Base-by-base conservation (phyloP, 2,329 filamentous ascomycete genomes). In the Colletotrichum camelliae region DNA sequence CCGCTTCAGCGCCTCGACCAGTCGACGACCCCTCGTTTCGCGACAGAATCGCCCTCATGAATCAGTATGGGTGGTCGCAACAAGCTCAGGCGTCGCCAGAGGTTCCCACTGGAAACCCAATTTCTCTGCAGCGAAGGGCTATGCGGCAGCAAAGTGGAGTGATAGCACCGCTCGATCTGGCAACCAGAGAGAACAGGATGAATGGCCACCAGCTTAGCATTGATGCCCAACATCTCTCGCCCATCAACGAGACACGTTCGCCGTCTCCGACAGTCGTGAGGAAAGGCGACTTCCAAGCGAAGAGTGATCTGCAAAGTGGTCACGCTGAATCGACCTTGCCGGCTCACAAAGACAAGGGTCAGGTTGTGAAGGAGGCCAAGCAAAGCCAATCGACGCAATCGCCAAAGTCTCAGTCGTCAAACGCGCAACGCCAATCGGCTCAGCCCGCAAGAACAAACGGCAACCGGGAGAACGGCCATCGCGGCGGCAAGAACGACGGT, bases 191-290 rank as follows among this genome's bases (percentile, higher is more conserved):
- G 37, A 84, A 85, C 24, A 83, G 85, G 27, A 79, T 86, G 13
- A 82, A 84, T 68, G 80, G 82, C 6, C 83, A 85, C 10, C 70
- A 80, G 27, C 79, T 79, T 16, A 76, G 79, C 12, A 75, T 73
- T 10, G 89, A 91, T 10, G 81, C 86, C 66, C 86, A 88, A 57
- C 89, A 89, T 78, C 87, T 96, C 3, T 96, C 94, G 1, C 94
- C 94, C 1, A 94, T 96, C 1, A 94, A 93, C 70, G 94, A 96
- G 84, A 90, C 91, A 7, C 89, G 90, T n/a, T 94, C 93, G 0
- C 93, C 94, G 4, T 95, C 94, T 2, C 93, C 94, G 2, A 93
- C 89, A 4, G 86, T 89, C 15, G 85, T 86, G 71, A 88, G 93
- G 70, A 92, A 89, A 74, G 61, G 72, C 58, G 31, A 75, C 62